Conservation (phyloP, 2,329 filamentous ascomycete species). For the Diplodia scrobiculata region DNA sequence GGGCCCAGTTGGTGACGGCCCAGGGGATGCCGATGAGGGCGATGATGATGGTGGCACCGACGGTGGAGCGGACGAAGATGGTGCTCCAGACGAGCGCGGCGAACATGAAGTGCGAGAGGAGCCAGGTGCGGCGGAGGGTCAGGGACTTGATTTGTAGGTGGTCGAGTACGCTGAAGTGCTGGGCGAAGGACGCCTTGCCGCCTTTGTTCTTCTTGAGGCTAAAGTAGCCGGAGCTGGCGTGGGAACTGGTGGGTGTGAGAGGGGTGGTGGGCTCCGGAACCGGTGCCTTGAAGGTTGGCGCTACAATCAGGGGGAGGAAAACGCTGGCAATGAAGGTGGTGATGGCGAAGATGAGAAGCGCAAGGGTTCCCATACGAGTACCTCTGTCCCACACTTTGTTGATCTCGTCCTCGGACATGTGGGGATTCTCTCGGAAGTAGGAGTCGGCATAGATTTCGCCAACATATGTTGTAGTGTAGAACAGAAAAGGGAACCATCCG, state of each 20-base stretch:
- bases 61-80: conserved; percentile 71
- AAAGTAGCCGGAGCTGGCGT: conserved; percentile 33
- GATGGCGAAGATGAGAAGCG: conserved; percentile 83
- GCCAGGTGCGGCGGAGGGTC: conserved; percentile 85
- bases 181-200: neutral
- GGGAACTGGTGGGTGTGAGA: conserved; percentile 47
- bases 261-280: conserved; percentile 43
- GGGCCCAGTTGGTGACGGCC: conserved; percentile 91
- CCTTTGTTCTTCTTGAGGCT: conserved; percentile 33
- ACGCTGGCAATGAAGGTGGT: conserved; percentile 81
- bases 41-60: conserved; percentile 73
- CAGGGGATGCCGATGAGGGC: conserved; percentile 85
- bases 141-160: conserved; percentile 75
- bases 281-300: conserved; percentile 68
- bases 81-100: conserved; percentile 79
- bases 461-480: conserved; percentile 93
- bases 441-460: conserved; percentile 91
- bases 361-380: conserved; percentile 85
- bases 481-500: conserved; percentile 92
- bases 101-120: conserved; percentile 82
- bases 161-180: conserved; percentile 53
- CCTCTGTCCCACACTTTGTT: conserved; percentile 79
- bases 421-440: conserved; percentile 72
- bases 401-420: conserved; percentile 75
- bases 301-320: conserved; percentile 80